Evolutionary conservation across 805 yeast genomes (phyloP), one percentile per base, ranked within the genome.

Genomic region (Candida vaughaniae): DNA sequence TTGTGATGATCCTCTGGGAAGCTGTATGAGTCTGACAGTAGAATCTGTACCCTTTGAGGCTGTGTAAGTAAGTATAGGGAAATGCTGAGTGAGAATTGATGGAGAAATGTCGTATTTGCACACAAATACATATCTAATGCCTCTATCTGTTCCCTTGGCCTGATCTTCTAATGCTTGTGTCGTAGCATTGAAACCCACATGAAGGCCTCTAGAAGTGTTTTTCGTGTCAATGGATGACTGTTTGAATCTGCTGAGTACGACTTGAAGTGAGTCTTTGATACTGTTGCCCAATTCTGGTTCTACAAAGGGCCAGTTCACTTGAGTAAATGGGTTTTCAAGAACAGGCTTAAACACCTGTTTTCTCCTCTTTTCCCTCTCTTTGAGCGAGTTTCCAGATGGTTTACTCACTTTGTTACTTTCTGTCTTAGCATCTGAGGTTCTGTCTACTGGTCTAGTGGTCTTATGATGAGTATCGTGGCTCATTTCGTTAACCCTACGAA

Each of bases 331-430:
- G 42, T 78, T 78, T 19, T 80, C 81, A 15, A 82, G 60, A 2
- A 82, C 60, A 0, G 89, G 86, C 54, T 77, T 80, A 57, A 77
- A 78, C 6, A 80, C 77, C 43, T 78, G 80, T 43, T 71, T 67
- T 36, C 75, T 62, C 51, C 69, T 71, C 44, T 63, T 61, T 34
- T 79, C 83, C 2, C 69, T 41, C 16, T 69, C 72, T 43, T 73
- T 77, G 10, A 80, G 37, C 0, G 82, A 75, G 12, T 27, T 41
- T 31, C 43, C 33, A 32, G 33, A 39, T 6, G 31, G 49, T 28
- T 35, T 39, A 23, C 6, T 31, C n/a, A 32, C 40, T 30, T 38
- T 33, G 17, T 14, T 29, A 22, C 6, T 9, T 16, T 5, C 16
- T 8, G 18, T n/a, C 16, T 27, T 27, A 7, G 16, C 5, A 7